These are phyloP conservation scores for Penicillium odoratum DNA, from an alignment of 495 filamentous ascomycete genomes.

Conservation along the genomic window DNA sequence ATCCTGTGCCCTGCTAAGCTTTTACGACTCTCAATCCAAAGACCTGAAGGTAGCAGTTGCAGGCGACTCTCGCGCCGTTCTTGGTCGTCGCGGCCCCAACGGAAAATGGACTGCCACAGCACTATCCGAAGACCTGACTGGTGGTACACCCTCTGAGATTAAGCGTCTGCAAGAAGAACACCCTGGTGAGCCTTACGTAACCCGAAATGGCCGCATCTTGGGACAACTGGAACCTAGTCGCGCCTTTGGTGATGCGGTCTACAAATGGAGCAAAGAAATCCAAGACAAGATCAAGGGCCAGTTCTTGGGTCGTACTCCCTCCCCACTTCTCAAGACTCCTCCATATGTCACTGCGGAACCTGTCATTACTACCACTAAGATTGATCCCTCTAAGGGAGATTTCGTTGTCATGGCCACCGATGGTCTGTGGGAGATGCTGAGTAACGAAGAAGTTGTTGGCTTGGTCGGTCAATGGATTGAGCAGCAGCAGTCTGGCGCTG, in stretches of 20 bases:
- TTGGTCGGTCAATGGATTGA: slow-evolving; percentile 97
- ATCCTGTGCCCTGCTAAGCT: slow-evolving; percentile 92
- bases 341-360: slow-evolving; percentile 98
- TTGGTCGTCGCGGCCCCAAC: slow-evolving; percentile 72
- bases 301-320: slow-evolving; percentile 81
- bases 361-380: slow-evolving; percentile 89
- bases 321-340: slow-evolving; percentile 76
- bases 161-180: slow-evolving; percentile 79
- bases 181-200: slow-evolving; percentile 81
- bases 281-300: slow-evolving; percentile 75
- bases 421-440: slow-evolving; percentile 98
- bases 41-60: slow-evolving; percentile 89
- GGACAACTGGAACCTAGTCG: slow-evolving; percentile 89
- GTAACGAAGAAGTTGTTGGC: slow-evolving; percentile 96
- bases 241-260: slow-evolving; percentile 93
- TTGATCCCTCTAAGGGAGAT: slow-evolving; percentile 86
- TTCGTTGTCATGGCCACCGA: slow-evolving; percentile 97
- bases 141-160: slow-evolving; percentile 78
- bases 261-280: slow-evolving; percentile 90
- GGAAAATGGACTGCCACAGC: slow-evolving; percentile 94
- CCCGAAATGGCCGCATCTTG: slow-evolving; percentile 83
- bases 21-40: slow-evolving; percentile 86
- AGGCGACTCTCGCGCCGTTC: slow-evolving; percentile 89
- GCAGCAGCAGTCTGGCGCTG: slow-evolving; percentile 54
- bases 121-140: slow-evolving; percentile 91